Percentiles rank a stretch among this genome's conserved stretches.
phyloP scores from a whole-genome alignment of 2,329 filamentous ascomycete species.

The Parastagonospora avenae region DNA sequence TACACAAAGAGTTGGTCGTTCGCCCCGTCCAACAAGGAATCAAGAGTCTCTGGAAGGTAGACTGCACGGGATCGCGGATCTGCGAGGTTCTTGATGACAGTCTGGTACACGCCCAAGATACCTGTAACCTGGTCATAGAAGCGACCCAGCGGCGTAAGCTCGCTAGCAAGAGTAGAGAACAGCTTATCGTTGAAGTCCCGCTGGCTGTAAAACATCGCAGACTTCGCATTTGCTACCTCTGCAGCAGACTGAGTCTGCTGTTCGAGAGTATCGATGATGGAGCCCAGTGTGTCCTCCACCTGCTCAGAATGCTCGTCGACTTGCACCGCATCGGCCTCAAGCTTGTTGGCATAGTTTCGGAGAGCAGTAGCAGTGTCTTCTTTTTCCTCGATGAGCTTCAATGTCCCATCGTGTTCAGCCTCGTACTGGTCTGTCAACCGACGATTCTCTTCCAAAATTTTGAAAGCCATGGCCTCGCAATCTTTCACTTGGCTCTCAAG shows the following conservation, averaged over 20 bases:
- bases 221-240: conserved; percentile 1
- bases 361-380: conserved; percentile 3
- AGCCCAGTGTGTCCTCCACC: conserved; percentile 7
- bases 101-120: conserved; percentile 13
- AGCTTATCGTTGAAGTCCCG: conserved; percentile 4
- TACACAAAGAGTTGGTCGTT: conserved; percentile 12
- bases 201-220: neutral
- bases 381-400: conserved; percentile 4
- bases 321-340: neutral
- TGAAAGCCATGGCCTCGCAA: conserved; percentile 7
- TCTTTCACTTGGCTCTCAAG: conserved; percentile 13
- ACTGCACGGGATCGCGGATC: neutral
- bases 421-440: conserved; percentile 7
- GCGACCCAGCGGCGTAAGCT: conserved; percentile 14
- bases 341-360: neutral
- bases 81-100: conserved; percentile 8
- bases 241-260: neutral
- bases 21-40: neutral
- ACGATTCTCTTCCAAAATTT: conserved; percentile 16
- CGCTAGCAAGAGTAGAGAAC: conserved; percentile 11
- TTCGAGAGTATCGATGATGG: conserved; percentile 14
- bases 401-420: conserved; percentile 6
- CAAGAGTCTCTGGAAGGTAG: too few relatives aligned
- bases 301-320: conserved; percentile 3
- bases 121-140: conserved; percentile 8